A percentile compares a stretch with the other conserved stretches of the same genome.
These are phyloP conservation scores for Carpinus viminea DNA, from an alignment of 306 rosid genomes.

Conservation along the genomic window DNA sequence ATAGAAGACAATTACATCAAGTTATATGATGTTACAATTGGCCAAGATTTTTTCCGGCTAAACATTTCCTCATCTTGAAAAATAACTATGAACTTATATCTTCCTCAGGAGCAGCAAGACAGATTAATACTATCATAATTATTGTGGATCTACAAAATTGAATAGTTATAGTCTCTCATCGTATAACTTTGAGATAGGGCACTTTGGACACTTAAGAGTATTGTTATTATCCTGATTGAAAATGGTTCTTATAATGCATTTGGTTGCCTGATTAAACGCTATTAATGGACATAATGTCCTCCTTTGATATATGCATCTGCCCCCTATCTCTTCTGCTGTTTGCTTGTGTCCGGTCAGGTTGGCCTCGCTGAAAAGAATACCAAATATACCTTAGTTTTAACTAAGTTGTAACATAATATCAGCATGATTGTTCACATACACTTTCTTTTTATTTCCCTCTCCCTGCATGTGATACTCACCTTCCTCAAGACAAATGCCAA, in stretches of 20 bases:
- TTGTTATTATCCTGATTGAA: background rate
- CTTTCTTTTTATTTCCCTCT: background rate
- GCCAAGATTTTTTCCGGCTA: background rate
- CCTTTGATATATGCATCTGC: constrained; percentile 66
- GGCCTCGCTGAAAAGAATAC: constrained; percentile 66
- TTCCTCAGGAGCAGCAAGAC: constrained; percentile 11
- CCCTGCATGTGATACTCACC: constrained; percentile 31
- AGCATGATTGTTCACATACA: background rate
- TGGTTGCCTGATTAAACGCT: constrained; percentile 14
- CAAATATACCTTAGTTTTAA: background rate
- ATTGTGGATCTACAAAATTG: constrained; percentile 35
- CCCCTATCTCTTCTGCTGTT: constrained; percentile 54
- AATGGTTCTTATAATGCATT: background rate
- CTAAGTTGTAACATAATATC: constrained; percentile 2
- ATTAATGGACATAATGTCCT: constrained; percentile 53
- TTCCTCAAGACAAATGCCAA: constrained; percentile 59
- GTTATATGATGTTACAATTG: background rate
- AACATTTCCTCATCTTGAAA: background rate
- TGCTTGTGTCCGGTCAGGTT: constrained; percentile 52
- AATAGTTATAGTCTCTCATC: constrained; percentile 9
- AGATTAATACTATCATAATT: constrained; percentile 11
- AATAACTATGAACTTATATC: background rate
- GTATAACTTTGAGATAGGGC: background rate
- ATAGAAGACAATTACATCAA: background rate
- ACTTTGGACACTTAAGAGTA: background rate